phyloP scores from a whole-genome alignment of 2,329 filamentous ascomycete genomes.

The Penicillium sp. region DNA sequence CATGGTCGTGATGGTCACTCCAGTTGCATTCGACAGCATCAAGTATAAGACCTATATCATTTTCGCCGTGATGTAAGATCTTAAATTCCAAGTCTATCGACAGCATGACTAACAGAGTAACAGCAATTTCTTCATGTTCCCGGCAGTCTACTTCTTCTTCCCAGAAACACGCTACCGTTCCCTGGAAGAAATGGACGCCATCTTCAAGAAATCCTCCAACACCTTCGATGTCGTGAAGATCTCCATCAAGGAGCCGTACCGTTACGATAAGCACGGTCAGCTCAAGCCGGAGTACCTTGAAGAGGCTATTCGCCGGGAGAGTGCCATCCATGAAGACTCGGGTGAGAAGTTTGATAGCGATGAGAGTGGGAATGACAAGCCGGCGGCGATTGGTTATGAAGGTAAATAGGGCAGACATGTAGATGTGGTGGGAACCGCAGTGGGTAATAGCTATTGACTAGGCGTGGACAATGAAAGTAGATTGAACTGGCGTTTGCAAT shows the following conservation, averaged over 20 bases:
- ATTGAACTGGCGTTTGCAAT: not conserved
- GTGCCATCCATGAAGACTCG: conserved; percentile 14
- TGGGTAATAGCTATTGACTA: not conserved
- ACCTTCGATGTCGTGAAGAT: conserved; percentile 53
- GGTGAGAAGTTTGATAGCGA: conserved; percentile 28
- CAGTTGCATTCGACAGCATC: conserved; percentile 59
- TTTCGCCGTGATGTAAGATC: conserved; percentile 52
- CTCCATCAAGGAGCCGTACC: conserved; percentile 54
- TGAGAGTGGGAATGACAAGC: conserved; percentile 20
- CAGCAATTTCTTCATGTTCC: conserved; percentile 55
- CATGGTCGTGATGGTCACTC: conserved; percentile 66
- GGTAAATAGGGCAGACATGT: not conserved
- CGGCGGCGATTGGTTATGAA: not conserved
- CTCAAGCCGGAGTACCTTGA: conserved; percentile 53
- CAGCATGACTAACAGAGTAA: conserved; percentile 6
- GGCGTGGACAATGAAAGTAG: not conserved
- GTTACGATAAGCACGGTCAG: conserved; percentile 61
- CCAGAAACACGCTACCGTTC: conserved; percentile 60
- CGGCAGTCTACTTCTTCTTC: conserved; percentile 60
- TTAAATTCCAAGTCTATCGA: not conserved
- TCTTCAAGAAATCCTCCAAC: conserved; percentile 59
- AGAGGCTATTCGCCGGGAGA: conserved; percentile 34
- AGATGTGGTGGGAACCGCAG: too few species aligned
- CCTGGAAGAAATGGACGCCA: conserved; percentile 69
- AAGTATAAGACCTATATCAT: conserved; percentile 51